phyloP scores from a whole-genome alignment of 2,329 filamentous ascomycete genomes.

The Colletotrichum shisoi region DNA sequence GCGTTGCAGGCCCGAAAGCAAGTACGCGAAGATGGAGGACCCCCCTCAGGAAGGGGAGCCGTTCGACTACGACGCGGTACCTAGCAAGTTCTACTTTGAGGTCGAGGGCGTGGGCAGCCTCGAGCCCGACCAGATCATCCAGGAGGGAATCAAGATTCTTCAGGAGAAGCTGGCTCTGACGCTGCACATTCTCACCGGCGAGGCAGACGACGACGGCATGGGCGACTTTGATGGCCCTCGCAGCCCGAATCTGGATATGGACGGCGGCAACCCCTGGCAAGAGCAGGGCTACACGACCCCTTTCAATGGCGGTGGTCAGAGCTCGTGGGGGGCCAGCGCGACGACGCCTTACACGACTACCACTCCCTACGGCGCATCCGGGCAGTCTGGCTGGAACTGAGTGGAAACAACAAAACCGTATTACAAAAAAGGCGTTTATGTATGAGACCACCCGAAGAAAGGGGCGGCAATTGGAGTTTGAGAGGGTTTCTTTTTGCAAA shows the following conservation, averaged over 20 bases:
- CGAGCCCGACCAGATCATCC: conserved; percentile 87
- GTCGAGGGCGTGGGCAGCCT: conserved; percentile 89
- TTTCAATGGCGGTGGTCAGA: conserved; percentile 66
- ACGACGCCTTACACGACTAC: conserved; percentile 56
- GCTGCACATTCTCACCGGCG: conserved; percentile 68
- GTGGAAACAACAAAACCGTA: conserved; percentile 37
- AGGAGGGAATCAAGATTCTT: conserved; percentile 85
- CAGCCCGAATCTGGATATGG: conserved; percentile 70
- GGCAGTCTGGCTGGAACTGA: conserved; percentile 60
- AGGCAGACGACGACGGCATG: conserved; percentile 64
- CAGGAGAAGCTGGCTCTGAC: conserved; percentile 89
- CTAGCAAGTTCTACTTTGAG: conserved; percentile 88
- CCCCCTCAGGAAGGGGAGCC: conserved; percentile 80
- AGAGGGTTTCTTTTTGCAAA: conserved; percentile 16
- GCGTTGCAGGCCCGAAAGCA: conserved; percentile 74
- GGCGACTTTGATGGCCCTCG: conserved; percentile 70
- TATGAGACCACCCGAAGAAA: conserved; percentile 21
- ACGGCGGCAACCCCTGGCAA: conserved; percentile 65
- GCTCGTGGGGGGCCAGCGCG: conserved; percentile 70
- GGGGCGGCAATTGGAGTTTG: conserved; percentile 34
- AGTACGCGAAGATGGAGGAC: conserved; percentile 82
- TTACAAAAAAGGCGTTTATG: conserved; percentile 31
- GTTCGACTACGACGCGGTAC: conserved; percentile 90
- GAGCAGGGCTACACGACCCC: conserved; percentile 75
- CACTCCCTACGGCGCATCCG: conserved; percentile 60